Evolutionary conservation across 2,329 filamentous ascomycete species (phyloP), one percentile per base, ranked within the genome.

Genomic region (Cyphellophora attinorum): DNA sequence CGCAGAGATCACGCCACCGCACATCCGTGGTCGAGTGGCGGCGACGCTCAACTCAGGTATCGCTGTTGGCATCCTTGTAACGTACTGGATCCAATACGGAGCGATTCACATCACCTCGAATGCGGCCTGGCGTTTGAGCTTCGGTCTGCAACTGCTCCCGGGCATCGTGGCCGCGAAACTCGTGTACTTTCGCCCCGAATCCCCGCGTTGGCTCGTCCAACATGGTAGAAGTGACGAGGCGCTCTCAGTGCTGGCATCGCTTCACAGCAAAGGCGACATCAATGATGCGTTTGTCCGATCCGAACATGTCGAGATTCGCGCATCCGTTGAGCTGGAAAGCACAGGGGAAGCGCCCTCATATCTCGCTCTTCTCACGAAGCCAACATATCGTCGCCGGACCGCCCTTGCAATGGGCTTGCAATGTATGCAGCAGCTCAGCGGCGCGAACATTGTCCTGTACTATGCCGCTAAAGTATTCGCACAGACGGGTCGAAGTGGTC

Each of bases 221-320:
- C 37, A 41, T 16, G 41, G 38, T 4, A 30, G 39, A n/a, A 33
- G 39, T 19, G 36, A 38, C 4, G 60, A 68, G 51, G 53, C 58
- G 11, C 62, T 79, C 8, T 54, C 61, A 2, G 70, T 79, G 4
- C 64, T 84, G 4, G 66, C 70, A 34, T 72, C 76, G 48, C 74
- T 77, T 48, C 79, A 83, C 48, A 76, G 69, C 15, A 73, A 75
- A 13, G 76, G 76, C 27, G 64, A 78, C 48, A 54, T 50, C 35
- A 62, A 70, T 51, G 71, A 80, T 48, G 53, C 70, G 11, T 38
- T 42, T 17, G 19, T 40, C 16, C 29, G 25, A 5, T 8, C 10
- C 13, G 40, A 42, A 19, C 37, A 30, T 34, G 13, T 14, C n/a
- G 32, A 40, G 29, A 42, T 42, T 21, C 19, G 33, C 21, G 6